A percentile compares a stretch with the other conserved stretches of the same genome.
Conservation (phyloP, 805 yeast genomes). For the Sugiyamaella marilandica region DNA sequence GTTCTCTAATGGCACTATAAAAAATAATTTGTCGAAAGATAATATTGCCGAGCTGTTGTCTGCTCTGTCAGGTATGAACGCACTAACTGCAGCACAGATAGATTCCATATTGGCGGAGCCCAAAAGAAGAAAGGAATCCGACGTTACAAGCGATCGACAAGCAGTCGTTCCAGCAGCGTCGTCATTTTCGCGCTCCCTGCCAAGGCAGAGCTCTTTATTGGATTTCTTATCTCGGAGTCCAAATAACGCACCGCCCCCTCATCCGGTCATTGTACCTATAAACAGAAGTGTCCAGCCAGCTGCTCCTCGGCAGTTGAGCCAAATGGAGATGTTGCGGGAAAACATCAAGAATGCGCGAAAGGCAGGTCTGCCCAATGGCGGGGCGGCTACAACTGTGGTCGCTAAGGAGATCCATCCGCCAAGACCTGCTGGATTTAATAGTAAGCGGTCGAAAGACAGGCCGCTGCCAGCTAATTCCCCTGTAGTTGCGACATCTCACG, state of each 20-base stretch:
- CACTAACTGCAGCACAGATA: constrained; percentile 17
- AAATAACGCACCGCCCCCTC: constrained; percentile 13
- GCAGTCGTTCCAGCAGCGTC: background rate
- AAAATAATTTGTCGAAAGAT: constrained; percentile 62
- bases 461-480: background rate
- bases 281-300: constrained; percentile 6
- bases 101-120: constrained; percentile 6
- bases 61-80: constrained; percentile 8
- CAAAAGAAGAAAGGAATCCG: constrained; percentile 1
- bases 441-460: constrained; percentile 15
- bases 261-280: constrained; percentile 9
- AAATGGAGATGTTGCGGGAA: constrained; percentile 20
- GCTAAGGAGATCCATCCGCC: constrained; percentile 41
- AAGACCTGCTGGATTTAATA: constrained; percentile 46
- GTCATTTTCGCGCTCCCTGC: background rate
- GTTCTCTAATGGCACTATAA: constrained; percentile 49
- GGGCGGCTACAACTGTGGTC: background rate
- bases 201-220: constrained; percentile 2
- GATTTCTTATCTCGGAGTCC: constrained; percentile 5
- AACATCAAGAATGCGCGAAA: constrained; percentile 18
- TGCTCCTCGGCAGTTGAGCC: constrained; percentile 13
- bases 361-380: constrained; percentile 4
- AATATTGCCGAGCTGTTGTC: constrained; percentile 59
- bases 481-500: constrained; percentile 22
- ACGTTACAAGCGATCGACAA: background rate